Base-by-base conservation (phyloP, 2,329 filamentous ascomycete species). In the Domatiomyces catenatus region DNA sequence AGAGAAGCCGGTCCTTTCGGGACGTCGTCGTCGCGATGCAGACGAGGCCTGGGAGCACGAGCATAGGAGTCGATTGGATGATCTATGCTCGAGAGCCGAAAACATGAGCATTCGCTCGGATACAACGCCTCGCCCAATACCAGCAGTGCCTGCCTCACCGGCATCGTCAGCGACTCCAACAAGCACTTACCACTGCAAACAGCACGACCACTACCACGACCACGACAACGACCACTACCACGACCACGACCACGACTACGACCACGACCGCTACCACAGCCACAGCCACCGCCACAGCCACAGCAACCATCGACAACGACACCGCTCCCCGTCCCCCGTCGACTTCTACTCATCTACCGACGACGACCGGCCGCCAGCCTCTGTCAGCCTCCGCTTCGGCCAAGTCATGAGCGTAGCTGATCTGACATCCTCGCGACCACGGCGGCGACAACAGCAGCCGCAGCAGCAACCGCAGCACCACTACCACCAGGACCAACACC, bases 1-100 rank as follows among this genome's bases (percentile, higher is more conserved):
- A 52, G 58, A 60, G 43, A 58, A 60, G 49, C 53, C 55, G 18
- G 57, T 56, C 56, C 28, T 50, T 47, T 57, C 53, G 18, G 56
- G 56, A 32, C 54, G 52, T 8, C 49, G 58, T 24, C 49, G 58
- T 24, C 49, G 49, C 17, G 54, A 55, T 45, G 58, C 58, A 17
- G 58, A 60, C 42, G 52, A 53, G 44, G 52, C 52, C 8, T 60
- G 58, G 58, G 32, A 58, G 42, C 24, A 56, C 42, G 58, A 60
- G 48, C 58, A 60, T 42, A 52, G 45, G 20, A 47, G 20, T 32
- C 45, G 45, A 10, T 26, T 32, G 20, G 24, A 47, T 2, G 45
- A 47, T 18, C 22, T 47, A 8, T 18, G 28, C 20, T 26, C 17
- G 6, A 24, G 45, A 18, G 20, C 26, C 8, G 8, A 47, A 17